phyloP scores from a whole-genome alignment of 768 basidiomycete species.

The Tephrocybe rancida region DNA sequence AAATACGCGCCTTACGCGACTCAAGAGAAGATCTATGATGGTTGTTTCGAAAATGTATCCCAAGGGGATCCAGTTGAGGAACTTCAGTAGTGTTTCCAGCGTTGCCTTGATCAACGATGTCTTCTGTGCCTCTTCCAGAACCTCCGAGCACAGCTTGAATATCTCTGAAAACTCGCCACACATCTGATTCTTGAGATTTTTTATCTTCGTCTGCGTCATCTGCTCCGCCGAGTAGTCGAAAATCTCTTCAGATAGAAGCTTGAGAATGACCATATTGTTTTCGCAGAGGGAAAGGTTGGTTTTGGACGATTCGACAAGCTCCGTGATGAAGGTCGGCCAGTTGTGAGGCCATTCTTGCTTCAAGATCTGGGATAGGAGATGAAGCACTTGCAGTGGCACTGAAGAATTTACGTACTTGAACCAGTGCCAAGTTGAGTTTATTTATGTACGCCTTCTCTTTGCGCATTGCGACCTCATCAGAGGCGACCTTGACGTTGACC shows the following conservation, averaged over 20 bases:
- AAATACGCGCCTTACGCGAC: slow-evolving; percentile 65
- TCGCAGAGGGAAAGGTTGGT: slow-evolving; percentile 96
- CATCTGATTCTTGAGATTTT: slow-evolving; percentile 97
- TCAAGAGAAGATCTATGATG: slow-evolving; percentile 91
- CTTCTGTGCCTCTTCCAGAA: slow-evolving; percentile 96
- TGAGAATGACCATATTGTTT: slow-evolving; percentile 99
- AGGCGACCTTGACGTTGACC: slow-evolving; percentile 89
- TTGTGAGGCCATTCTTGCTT: slow-evolving; percentile 99
- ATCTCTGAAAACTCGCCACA: slow-evolving; percentile 96
- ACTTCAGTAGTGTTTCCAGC: slow-evolving; percentile 90
- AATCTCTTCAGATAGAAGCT: slow-evolving; percentile 96
- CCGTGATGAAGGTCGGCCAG: slow-evolving; percentile 97
- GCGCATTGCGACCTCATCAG: slow-evolving; percentile 85
- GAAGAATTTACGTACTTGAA: slow-evolving; percentile 63
- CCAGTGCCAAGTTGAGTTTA: slow-evolving; percentile 95
- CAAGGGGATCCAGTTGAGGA: slow-evolving; percentile 98
- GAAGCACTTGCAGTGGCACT: slow-evolving; percentile 14
- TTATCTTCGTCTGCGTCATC: slow-evolving; percentile 97
- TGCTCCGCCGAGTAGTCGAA: slow-evolving; percentile 99
- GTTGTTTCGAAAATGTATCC: slow-evolving; percentile 99
- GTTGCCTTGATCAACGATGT: slow-evolving; percentile 92
- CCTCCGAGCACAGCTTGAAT: slow-evolving; percentile 96
- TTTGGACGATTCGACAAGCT: slow-evolving; percentile 96
- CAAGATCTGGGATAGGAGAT: slow-evolving; percentile 66
- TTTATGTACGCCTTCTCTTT: slow-evolving; percentile 95